Evolutionary conservation across 495 filamentous ascomycete genomes (phyloP).

Genomic region (Arthonia radiata): DNA sequence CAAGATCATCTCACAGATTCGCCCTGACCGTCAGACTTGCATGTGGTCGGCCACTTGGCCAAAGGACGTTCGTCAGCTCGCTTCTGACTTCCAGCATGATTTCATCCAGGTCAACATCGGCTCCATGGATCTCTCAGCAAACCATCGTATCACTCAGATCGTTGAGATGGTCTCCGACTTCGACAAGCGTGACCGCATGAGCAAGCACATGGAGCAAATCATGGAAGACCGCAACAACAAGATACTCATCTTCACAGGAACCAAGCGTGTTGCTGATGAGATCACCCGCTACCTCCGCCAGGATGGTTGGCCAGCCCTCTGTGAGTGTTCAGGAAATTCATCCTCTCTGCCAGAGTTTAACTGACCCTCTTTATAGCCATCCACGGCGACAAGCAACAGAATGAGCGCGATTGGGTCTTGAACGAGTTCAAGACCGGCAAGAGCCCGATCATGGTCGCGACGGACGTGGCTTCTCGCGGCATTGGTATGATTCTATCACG

Average conservation of each 20-base stretch:
- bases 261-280: slow-evolving; percentile 94
- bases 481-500: slow-evolving; percentile 82
- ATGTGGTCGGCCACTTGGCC: slow-evolving; percentile 99
- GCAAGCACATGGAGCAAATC: slow-evolving; percentile 92
- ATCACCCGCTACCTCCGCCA: slow-evolving; percentile 97
- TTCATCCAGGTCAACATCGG: slow-evolving; percentile 99
- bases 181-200: slow-evolving; percentile 94
- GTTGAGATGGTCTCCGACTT: slow-evolving; percentile 89
- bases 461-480: slow-evolving; percentile 94
- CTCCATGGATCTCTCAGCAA: slow-evolving; percentile 87
- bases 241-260: slow-evolving; percentile 85
- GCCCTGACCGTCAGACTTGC: slow-evolving; percentile 94
- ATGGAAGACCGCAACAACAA: slow-evolving; percentile 94
- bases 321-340: slow-evolving; percentile 26
- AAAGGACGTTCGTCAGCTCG: slow-evolving; percentile 90
- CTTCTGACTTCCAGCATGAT: slow-evolving; percentile 82
- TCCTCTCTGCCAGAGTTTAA: neutral
- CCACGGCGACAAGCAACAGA: slow-evolving; percentile 98
- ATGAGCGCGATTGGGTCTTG: slow-evolving; percentile 97
- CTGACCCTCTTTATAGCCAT: slow-evolving; percentile 46
- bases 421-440: slow-evolving; percentile 98
- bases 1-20: slow-evolving; percentile 93
- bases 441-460: slow-evolving; percentile 92
- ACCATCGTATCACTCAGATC: slow-evolving; percentile 93
- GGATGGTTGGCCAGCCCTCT: slow-evolving; percentile 95